Evolutionary conservation across 352 stramenopile species (phyloP).

Genomic region (Pythium vanterpoolii): DNA sequence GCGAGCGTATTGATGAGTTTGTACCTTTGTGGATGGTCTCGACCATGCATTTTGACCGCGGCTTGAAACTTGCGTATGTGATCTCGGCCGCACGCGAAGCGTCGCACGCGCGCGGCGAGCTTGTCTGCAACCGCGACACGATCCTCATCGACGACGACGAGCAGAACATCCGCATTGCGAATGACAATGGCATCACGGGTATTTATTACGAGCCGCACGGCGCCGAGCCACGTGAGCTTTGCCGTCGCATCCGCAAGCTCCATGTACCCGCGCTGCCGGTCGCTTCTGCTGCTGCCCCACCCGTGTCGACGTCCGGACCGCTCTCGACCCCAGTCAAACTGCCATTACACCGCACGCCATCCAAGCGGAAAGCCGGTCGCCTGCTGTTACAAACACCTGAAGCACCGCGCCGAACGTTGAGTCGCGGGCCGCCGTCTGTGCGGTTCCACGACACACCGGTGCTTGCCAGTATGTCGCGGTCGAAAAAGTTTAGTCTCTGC

Average conservation of each 20-base stretch:
- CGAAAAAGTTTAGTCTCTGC: slow-evolving; percentile 57
- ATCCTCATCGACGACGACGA: slow-evolving; percentile 80
- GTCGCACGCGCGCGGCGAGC: slow-evolving; percentile 20
- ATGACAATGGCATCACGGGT: slow-evolving; percentile 66
- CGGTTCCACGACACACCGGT: slow-evolving; percentile 20
- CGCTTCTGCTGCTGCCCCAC: not conserved
- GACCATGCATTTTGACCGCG: slow-evolving; percentile 53
- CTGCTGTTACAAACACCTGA: slow-evolving; percentile 19
- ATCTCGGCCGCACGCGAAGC: slow-evolving; percentile 62
- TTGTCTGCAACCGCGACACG: slow-evolving; percentile 59
- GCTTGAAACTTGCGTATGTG: slow-evolving; percentile 73
- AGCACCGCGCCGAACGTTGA: not conserved
- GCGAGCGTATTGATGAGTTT: slow-evolving; percentile 45
- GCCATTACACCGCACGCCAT: slow-evolving; percentile 12
- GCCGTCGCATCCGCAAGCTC: slow-evolving; percentile 37
- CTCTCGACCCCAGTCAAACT: slow-evolving; percentile 9
- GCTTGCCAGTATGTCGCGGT: slow-evolving; percentile 13
- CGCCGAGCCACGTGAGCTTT: slow-evolving; percentile 37
- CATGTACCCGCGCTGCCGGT: slow-evolving; percentile 10
- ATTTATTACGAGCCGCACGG: slow-evolving; percentile 66
- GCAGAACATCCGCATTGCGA: slow-evolving; percentile 69
- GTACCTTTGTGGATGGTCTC: slow-evolving; percentile 51
- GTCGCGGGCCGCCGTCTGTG: slow-evolving; percentile 10
- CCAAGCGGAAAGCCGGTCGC: slow-evolving; percentile 23
- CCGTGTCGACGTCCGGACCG: not conserved